Conservation (phyloP, 2,329 filamentous ascomycete genomes). For the Trichoderma aggressivum region DNA sequence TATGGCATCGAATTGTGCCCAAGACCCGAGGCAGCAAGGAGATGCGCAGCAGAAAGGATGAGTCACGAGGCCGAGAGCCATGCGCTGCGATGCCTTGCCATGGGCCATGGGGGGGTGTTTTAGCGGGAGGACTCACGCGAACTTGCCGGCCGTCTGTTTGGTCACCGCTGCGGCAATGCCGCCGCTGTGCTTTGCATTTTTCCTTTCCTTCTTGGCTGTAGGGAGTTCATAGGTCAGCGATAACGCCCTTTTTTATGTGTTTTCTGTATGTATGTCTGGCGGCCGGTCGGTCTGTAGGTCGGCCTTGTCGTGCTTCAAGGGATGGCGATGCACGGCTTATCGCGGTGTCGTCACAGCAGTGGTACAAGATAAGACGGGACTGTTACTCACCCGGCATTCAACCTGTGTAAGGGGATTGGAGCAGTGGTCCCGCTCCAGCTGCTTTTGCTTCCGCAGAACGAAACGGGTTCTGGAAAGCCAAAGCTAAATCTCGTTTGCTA, state of each 20-base stretch:
- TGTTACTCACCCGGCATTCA: constrained; percentile 20
- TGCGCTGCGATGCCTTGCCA: constrained; percentile 16
- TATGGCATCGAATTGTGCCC: background rate
- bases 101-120: background rate
- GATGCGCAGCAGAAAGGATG: constrained; percentile 13
- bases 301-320: background rate
- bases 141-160: constrained; percentile 50
- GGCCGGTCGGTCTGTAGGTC: background rate
- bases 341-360: constrained; percentile 7
- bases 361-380: constrained; percentile 12
- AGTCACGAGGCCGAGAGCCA: constrained; percentile 29
- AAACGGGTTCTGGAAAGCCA: constrained; percentile 1
- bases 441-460: constrained; percentile 11
- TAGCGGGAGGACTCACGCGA: constrained; percentile 42
- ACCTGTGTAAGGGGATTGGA: constrained; percentile 18
- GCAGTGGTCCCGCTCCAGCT: constrained; percentile 20
- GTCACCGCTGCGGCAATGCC: constrained; percentile 53
- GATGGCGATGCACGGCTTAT: constrained; percentile 12
- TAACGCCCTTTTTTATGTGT: background rate
- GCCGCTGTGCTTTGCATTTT: constrained; percentile 53
- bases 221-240: background rate
- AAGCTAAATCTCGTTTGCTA: background rate
- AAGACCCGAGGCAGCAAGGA: background rate
- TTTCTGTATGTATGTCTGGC: background rate
- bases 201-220: constrained; percentile 47